Base-by-base conservation (phyloP, 305 asterid genomes). In the Rubia balearica region DNA sequence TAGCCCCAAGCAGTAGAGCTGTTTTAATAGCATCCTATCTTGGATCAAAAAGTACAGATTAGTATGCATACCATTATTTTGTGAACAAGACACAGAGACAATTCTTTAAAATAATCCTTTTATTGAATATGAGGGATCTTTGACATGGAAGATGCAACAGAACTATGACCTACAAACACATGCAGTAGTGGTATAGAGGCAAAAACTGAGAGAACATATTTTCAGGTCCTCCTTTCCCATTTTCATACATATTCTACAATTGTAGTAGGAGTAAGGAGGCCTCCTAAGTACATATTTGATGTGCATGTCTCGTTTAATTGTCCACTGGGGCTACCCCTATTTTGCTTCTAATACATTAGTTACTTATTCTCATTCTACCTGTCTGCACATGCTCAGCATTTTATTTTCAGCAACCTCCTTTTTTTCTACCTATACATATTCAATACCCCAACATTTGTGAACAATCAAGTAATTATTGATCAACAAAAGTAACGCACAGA, bases 1-100 rank as follows among this genome's bases (percentile, higher is more conserved):
- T 76, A 38, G 99, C 99, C 73, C 99, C 99, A 74, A 95, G 99
- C 78, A 95, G 81, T 71, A 95, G 98, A 69, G 98, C 97, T 48
- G 98, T 90, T 85, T 95, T 95, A 77, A 95, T 88, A 33, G 98
- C 98, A 68, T 95, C 99, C 99, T 95, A 84, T 67, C 67, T 68
- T 76, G 16, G 70, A 53, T 65, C 3, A 40, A 56, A 38, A 30
- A 69, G 59, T 7, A 63, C 73, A 79, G 63, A 75, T 49, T 21
- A 43, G 41, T 49, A 36, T 61, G 55, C 43, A 10, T 19, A 45
- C 57, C 51, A 36, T 21, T 14, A 6, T 56, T 62, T n/a, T 12
- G 27, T 30, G 10, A 41, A 8, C 2, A 53, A 65, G 10, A 8
- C 33, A 43, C 11, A 10, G 0, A 3, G 9, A 45, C 16, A 6